Percentiles rank a stretch among this genome's conserved stretches.
These are phyloP conservation scores for Phycomyces blakesleeanus DNA, from an alignment of 192 early-diverging fungal species.

Conservation along the genomic window DNA sequence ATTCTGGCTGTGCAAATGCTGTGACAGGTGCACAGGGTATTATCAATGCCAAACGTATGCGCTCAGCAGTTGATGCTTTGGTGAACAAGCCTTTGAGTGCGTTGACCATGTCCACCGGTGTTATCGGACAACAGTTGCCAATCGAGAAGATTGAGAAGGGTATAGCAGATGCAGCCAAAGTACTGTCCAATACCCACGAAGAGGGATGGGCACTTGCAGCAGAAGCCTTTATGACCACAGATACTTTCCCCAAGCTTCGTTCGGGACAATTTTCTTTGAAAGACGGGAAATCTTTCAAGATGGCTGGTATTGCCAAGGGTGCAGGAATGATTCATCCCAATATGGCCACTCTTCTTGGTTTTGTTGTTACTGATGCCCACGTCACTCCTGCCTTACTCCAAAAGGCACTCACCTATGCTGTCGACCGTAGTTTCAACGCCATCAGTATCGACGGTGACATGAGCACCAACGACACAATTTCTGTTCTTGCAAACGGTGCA, in stretches of 20 bases:
- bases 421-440: constrained; percentile 91
- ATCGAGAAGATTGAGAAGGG: constrained; percentile 81
- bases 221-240: constrained; percentile 94
- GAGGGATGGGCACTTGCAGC: constrained; percentile 75
- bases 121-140: constrained; percentile 88
- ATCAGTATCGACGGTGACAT: constrained; percentile 96
- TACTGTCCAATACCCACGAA: constrained; percentile 52
- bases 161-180: constrained; percentile 40
- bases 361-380: constrained; percentile 81
- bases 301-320: constrained; percentile 95
- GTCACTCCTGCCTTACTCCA: constrained; percentile 64
- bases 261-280: constrained; percentile 53
- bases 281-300: constrained; percentile 52
- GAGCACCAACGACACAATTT: constrained; percentile 94
- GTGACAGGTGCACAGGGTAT: constrained; percentile 87
- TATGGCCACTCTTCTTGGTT: constrained; percentile 93
- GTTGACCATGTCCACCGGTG: constrained; percentile 95
- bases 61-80: constrained; percentile 49
- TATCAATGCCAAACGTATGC: constrained; percentile 71
- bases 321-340: constrained; percentile 99
- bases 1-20: constrained; percentile 95
- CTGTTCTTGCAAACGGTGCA: constrained; percentile 85
- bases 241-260: constrained; percentile 93
- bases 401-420: constrained; percentile 72
- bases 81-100: constrained; percentile 40